Percentiles rank a stretch among this genome's conserved stretches.
phyloP scores from a whole-genome alignment of 495 filamentous ascomycete species.

The Thermochaetoides thermophila region DNA sequence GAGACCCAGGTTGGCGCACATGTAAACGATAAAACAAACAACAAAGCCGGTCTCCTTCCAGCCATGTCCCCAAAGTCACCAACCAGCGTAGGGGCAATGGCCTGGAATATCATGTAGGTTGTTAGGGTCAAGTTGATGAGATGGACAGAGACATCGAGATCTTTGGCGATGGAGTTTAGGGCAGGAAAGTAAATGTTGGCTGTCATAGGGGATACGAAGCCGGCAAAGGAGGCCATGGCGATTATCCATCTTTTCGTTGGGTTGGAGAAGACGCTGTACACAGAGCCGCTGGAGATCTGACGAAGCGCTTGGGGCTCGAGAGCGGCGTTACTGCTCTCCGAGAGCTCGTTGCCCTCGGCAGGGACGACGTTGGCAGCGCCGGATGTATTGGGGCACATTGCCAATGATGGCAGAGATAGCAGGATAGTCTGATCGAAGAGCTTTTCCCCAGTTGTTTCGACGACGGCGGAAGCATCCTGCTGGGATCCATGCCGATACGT shows the following conservation, averaged over 20 bases:
- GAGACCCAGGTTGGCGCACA: conserved; percentile 47
- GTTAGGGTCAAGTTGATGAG: conserved; percentile 56
- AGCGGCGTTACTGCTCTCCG: too few relatives aligned
- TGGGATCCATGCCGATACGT: too few relatives aligned
- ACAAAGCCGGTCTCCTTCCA: conserved; percentile 46
- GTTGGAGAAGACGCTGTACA: conserved; percentile 43
- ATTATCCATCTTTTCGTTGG: conserved; percentile 45
- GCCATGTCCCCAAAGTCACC: conserved; percentile 45
- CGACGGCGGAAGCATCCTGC: too few relatives aligned
- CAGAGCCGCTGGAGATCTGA: conserved; percentile 23
- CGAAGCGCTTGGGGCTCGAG: conserved; percentile 11
- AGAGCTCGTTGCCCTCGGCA: too few relatives aligned
- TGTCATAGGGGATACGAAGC: conserved; percentile 59
- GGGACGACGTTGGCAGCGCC: background rate
- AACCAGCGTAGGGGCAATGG: conserved; percentile 41
- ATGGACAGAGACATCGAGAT: conserved; percentile 41
- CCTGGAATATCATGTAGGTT: conserved; percentile 50
- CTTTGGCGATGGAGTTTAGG: conserved; percentile 38
- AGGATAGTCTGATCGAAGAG: too few relatives aligned
- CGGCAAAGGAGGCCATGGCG: conserved; percentile 47
- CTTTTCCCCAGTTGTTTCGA: too few relatives aligned
- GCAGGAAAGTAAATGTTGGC: conserved; percentile 74
- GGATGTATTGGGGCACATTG: too few relatives aligned
- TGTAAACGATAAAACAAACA: conserved; percentile 41
- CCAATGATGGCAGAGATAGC: too few relatives aligned